A percentile compares a stretch with the other conserved stretches of the same genome.
Evolutionary conservation across 116 monocot species (phyloP).

Genomic region (Trichopus zeylanicus): DNA sequence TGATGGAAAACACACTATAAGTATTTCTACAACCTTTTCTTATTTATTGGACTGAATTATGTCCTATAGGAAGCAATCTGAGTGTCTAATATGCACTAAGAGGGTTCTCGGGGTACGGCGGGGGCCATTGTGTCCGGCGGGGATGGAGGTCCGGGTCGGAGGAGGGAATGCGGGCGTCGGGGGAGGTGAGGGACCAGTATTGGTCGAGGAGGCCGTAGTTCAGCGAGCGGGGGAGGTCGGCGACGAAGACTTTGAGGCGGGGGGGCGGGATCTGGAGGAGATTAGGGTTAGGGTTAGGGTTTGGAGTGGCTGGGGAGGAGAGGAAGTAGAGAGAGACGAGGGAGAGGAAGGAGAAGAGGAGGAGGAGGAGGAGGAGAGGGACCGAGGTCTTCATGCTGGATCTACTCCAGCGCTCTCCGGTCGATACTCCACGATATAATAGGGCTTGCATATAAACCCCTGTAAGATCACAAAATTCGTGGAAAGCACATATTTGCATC

Average conservation of each 20-base stretch:
- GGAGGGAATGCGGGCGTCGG: constrained; percentile 57
- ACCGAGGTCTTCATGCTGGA: neutral
- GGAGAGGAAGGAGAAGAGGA: too few relatives aligned
- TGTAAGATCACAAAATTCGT: too few relatives aligned
- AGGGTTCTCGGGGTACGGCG: constrained; percentile 1
- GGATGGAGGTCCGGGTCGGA: constrained; percentile 44
- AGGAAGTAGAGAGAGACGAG: constrained; percentile 10
- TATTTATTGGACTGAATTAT: neutral
- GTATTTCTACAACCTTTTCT: neutral
- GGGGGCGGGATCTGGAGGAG: neutral
- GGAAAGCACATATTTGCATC: too few relatives aligned
- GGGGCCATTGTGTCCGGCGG: too few relatives aligned
- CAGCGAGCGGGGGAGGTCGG: constrained; percentile 51
- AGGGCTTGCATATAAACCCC: too few relatives aligned
- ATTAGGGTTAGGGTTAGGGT: constrained; percentile 4
- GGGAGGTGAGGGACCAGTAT: constrained; percentile 65
- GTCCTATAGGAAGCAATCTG: neutral
- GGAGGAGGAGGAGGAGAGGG: constrained; percentile 5
- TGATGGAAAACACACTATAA: constrained; percentile 81
- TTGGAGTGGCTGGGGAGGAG: constrained; percentile 11
- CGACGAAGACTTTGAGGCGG: constrained; percentile 52
- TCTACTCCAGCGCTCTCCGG: too few relatives aligned
- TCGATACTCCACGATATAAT: too few relatives aligned
- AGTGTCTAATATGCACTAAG: neutral
- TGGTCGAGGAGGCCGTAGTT: constrained; percentile 80